Percentiles rank a stretch among this genome's conserved stretches.
Evolutionary conservation across 2,329 filamentous ascomycete genomes (phyloP).

Genomic region (Colletotrichum sp.): DNA sequence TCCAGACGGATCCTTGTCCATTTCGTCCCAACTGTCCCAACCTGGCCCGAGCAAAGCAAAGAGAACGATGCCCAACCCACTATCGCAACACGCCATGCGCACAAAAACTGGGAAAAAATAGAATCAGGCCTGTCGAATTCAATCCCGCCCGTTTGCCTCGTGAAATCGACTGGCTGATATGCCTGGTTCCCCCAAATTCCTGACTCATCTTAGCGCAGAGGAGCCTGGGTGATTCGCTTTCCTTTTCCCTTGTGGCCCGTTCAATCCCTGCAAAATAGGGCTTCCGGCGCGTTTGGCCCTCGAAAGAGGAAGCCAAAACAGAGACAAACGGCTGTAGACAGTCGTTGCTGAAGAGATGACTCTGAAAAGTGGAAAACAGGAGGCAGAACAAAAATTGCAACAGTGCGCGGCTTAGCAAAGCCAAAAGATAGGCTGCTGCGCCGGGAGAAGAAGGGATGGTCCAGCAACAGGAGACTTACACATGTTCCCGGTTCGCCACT

Average conservation of each 20-base stretch:
- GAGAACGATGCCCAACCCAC: slow-evolving; percentile 16
- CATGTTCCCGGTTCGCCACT: slow-evolving; percentile 3
- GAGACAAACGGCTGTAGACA: not conserved
- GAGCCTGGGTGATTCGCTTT: not conserved
- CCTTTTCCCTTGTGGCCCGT: not conserved
- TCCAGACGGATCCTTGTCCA: not conserved
- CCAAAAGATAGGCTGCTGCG: not conserved
- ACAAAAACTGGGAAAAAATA: slow-evolving; percentile 5
- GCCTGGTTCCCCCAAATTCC: not conserved
- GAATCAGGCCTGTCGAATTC: not conserved
- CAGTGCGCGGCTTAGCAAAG: not conserved
- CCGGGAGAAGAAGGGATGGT: not conserved
- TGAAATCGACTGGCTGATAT: not conserved
- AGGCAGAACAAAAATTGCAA: not conserved
- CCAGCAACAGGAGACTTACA: slow-evolving; percentile 20
- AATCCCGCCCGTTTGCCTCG: slow-evolving; percentile 9
- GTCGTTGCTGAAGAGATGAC: not conserved
- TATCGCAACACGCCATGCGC: slow-evolving; percentile 1
- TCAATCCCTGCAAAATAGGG: slow-evolving; percentile 13
- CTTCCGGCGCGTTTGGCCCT: slow-evolving; percentile 10
- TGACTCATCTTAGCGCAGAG: slow-evolving; percentile 10
- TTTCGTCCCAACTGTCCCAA: slow-evolving; percentile 16
- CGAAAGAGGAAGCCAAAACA: not conserved
- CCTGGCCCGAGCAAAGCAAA: slow-evolving; percentile 12
- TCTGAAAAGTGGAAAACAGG: not conserved